Evolutionary conservation across 2,329 filamentous ascomycete genomes (phyloP).

Genomic region (Ophiostoma quercus): DNA sequence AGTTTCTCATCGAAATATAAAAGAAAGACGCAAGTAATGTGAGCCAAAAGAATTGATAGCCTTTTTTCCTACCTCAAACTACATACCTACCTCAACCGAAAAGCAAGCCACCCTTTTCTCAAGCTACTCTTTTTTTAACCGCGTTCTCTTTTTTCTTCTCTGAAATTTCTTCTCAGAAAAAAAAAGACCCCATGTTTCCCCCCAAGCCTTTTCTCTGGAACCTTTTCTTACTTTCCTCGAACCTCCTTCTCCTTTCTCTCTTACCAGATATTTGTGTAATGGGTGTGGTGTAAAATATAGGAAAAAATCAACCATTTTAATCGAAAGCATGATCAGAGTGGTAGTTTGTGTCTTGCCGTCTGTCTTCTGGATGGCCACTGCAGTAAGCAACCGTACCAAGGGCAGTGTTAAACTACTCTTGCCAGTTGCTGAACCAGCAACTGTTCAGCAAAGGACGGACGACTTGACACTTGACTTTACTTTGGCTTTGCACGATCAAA

Average conservation of each 20-base stretch:
- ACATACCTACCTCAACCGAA: conserved; percentile 6
- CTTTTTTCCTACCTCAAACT: not conserved
- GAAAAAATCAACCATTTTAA: conserved; percentile 18
- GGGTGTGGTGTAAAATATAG: conserved; percentile 23
- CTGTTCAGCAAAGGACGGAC: not conserved
- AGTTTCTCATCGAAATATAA: conserved; percentile 6
- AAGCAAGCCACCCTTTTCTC: conserved; percentile 12
- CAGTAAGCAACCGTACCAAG: conserved; percentile 11
- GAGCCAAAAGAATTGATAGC: conserved; percentile 12
- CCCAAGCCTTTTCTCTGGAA: conserved; percentile 17
- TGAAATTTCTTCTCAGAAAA: not conserved
- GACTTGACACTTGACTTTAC: not conserved
- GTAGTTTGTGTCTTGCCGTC: not conserved
- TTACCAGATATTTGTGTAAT: conserved; percentile 15
- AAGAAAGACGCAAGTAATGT: conserved; percentile 12
- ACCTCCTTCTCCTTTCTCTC: not conserved
- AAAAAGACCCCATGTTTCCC: conserved; percentile 3
- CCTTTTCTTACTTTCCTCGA: not conserved
- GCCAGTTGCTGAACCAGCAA: conserved; percentile 10
- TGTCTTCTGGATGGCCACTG: not conserved
- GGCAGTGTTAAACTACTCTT: not conserved
- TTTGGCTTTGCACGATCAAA: not conserved
- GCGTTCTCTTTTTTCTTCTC: conserved; percentile 13
- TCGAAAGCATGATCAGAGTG: conserved; percentile 12
- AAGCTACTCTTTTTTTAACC: conserved; percentile 8